phyloP scores from a whole-genome alignment of 2,329 filamentous ascomycete genomes.

The Colletotrichum camelliae region DNA sequence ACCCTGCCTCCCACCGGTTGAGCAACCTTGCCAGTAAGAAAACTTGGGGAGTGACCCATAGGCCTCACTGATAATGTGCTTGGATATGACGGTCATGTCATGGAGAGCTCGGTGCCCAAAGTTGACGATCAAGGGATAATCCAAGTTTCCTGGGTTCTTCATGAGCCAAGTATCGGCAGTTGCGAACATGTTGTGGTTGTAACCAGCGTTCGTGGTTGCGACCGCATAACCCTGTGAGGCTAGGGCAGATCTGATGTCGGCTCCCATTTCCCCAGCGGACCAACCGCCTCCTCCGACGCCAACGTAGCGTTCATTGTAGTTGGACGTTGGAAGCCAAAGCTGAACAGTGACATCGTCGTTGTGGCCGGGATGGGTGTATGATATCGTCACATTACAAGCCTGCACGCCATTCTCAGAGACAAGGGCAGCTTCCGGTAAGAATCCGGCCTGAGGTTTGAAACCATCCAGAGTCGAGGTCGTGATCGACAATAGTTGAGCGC shows the following conservation, averaged over 20 bases:
- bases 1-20: conserved; percentile 64
- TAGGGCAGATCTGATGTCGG: conserved; percentile 26
- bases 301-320: conserved; percentile 36
- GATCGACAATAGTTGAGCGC: not conserved
- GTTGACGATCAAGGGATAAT: not conserved
- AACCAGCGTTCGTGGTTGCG: conserved; percentile 28
- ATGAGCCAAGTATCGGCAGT: conserved; percentile 21
- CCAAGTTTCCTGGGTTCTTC: not conserved
- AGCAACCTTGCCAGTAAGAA: conserved; percentile 62
- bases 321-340: conserved; percentile 28
- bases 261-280: conserved; percentile 23
- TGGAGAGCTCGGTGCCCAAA: not conserved
- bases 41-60: conserved; percentile 47
- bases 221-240: conserved; percentile 35
- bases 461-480: not conserved
- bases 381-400: conserved; percentile 30
- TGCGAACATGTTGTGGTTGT: not conserved
- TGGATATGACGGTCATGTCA: conserved; percentile 50
- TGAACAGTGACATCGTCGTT: conserved; percentile 27
- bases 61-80: conserved; percentile 49
- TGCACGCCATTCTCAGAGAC: not conserved
- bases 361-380: conserved; percentile 27
- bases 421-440: not conserved
- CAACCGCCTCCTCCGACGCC: conserved; percentile 35
- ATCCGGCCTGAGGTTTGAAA: not conserved